A percentile compares a stretch with the other conserved stretches of the same genome.
These are phyloP conservation scores for Diatrype stigma DNA, from an alignment of 2,329 filamentous ascomycete genomes.

Conservation along the genomic window DNA sequence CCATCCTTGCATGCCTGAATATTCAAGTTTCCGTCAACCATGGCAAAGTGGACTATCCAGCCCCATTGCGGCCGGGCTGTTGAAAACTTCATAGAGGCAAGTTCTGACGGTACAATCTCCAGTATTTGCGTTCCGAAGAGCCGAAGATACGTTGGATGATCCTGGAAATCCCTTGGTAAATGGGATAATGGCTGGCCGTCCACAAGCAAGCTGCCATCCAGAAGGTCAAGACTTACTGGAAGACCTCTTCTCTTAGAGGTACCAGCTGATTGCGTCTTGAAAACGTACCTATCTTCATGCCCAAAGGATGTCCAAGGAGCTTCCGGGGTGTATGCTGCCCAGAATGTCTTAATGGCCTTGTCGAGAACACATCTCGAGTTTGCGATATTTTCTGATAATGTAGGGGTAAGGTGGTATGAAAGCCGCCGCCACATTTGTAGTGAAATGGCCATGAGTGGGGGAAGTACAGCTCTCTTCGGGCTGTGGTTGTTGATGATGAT, in stretches of 20 bases:
- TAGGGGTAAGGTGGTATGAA: not conserved
- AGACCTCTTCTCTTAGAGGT: not conserved
- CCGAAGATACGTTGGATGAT: not conserved
- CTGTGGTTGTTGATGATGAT: not conserved
- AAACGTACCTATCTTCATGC: not conserved
- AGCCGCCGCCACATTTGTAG: not conserved
- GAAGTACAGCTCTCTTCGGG: constrained; percentile 6
- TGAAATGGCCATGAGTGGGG: not conserved
- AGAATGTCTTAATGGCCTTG: not conserved
- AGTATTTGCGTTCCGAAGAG: constrained; percentile 2
- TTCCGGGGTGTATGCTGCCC: not conserved
- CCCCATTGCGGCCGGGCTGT: not conserved
- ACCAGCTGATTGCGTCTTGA: not conserved
- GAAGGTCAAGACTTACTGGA: not conserved
- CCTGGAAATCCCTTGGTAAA: not conserved
- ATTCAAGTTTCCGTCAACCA: not conserved
- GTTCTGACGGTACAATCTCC: not conserved
- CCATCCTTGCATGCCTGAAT: not conserved
- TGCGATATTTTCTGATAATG: not conserved
- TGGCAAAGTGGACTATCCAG: not conserved
- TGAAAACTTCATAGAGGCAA: not conserved
- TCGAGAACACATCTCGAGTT: not conserved
- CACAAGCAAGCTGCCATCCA: not conserved
- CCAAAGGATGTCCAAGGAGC: not conserved
- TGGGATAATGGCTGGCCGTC: not conserved